These are phyloP conservation scores for Xylaria sp. DNA, from an alignment of 2,329 filamentous ascomycete genomes.

Conservation along the genomic window DNA sequence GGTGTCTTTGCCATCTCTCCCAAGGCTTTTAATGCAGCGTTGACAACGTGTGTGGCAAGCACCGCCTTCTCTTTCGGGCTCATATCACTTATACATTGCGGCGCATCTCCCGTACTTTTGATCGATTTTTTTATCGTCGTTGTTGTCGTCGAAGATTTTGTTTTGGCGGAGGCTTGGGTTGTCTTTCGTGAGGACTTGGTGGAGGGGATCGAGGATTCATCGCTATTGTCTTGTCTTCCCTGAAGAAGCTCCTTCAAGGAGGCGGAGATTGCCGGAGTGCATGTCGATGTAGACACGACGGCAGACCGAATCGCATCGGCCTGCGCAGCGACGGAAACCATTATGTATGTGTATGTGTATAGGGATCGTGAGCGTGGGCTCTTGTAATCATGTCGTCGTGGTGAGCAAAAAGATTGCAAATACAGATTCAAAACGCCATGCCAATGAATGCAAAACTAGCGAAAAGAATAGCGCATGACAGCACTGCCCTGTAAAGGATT, in stretches of 20 bases:
- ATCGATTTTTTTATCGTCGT: conserved; percentile 11
- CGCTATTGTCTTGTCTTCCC: conserved; percentile 36
- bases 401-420: conserved; percentile 30
- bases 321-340: conserved; percentile 53
- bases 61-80: conserved; percentile 65
- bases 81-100: conserved; percentile 49
- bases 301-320: conserved; percentile 59
- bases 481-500: conserved; percentile 15
- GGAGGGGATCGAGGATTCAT: conserved; percentile 38
- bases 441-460: conserved; percentile 22
- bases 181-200: conserved; percentile 41
- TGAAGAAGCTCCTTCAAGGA: conserved; percentile 54
- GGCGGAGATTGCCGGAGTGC: conserved; percentile 56
- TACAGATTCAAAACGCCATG: conserved; percentile 33
- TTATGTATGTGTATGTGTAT: conserved; percentile 31
- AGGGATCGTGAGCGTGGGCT: conserved; percentile 27
- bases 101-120: conserved; percentile 15
- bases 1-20: conserved; percentile 66
- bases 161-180: conserved; percentile 32
- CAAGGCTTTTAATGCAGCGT: conserved; percentile 70
- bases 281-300: conserved; percentile 58
- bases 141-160: conserved; percentile 27
- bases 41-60: conserved; percentile 76
- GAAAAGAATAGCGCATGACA: conserved; percentile 27
- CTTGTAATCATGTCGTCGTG: conserved; percentile 40